These are phyloP conservation scores for Cercospora janseana DNA, from an alignment of 2,329 filamentous ascomycete species.

Conservation along the genomic window DNA sequence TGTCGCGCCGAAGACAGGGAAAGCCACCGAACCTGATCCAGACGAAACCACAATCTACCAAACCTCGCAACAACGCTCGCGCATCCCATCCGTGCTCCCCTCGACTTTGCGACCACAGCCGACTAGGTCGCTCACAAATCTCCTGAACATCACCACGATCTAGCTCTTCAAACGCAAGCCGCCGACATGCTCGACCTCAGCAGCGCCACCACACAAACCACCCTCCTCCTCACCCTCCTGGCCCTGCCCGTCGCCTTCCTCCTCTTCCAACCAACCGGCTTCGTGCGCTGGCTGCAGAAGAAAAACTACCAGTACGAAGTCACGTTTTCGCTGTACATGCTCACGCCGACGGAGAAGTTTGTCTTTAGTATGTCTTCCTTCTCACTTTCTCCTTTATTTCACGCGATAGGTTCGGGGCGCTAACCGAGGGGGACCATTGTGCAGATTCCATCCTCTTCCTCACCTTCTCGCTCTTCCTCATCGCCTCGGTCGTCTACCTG, in stretches of 20 bases:
- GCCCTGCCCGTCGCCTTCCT: slow-evolving; percentile 37
- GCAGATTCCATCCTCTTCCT: slow-evolving; percentile 89
- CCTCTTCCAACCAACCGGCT: slow-evolving; percentile 49
- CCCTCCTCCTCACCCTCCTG: slow-evolving; percentile 57
- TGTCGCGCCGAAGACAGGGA: too few species aligned
- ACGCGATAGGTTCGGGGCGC: slow-evolving; percentile 8
- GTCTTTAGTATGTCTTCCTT: slow-evolving; percentile 74
- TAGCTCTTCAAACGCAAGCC: too few species aligned
- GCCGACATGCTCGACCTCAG: slow-evolving; percentile 10
- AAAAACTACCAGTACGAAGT: slow-evolving; percentile 99
- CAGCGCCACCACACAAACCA: not conserved
- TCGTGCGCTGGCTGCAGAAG: slow-evolving; percentile 83
- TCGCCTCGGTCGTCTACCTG: slow-evolving; percentile 87
- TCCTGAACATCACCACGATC: too few species aligned
- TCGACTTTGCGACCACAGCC: too few species aligned
- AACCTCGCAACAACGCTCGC: too few species aligned
- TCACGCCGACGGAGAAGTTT: slow-evolving; percentile 93
- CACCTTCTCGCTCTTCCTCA: slow-evolving; percentile 78
- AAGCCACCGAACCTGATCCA: too few species aligned
- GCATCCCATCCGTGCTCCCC: too few species aligned
- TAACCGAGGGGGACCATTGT: too few species aligned
- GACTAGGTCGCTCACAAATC: too few species aligned
- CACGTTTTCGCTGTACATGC: slow-evolving; percentile 95
- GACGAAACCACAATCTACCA: too few species aligned
- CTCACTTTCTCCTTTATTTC: not conserved